Evolutionary conservation across 2,329 filamentous ascomycete genomes (phyloP).

Genomic region (Grosmannia serpens): DNA sequence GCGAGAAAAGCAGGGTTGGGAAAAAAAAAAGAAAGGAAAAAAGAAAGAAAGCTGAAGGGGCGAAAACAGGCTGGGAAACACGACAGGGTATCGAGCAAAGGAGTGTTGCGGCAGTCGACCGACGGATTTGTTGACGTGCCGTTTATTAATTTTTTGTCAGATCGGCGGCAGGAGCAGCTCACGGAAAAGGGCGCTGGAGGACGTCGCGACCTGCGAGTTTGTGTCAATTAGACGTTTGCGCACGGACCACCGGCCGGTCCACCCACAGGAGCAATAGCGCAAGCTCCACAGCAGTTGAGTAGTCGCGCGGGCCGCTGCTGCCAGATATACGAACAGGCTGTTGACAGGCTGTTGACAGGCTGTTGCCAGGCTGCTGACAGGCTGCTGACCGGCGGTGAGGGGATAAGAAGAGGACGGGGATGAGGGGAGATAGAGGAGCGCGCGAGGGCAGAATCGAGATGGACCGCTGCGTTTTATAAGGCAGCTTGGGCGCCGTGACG

Average conservation of each 20-base stretch:
- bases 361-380: background rate
- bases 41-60: background rate
- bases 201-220: background rate
- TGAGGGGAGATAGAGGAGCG: too few species aligned
- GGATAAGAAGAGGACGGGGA: too few species aligned
- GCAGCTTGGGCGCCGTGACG: too few species aligned
- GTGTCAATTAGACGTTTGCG: background rate
- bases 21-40: background rate
- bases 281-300: background rate
- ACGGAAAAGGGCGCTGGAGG: background rate
- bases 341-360: background rate
- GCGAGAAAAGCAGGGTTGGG: background rate
- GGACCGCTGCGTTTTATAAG: too few species aligned
- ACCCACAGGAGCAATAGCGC: background rate
- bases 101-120: background rate
- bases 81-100: background rate
- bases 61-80: background rate
- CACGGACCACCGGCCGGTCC: background rate
- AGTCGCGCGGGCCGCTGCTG: background rate
- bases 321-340: too few species aligned
- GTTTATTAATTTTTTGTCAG: background rate
- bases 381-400: background rate
- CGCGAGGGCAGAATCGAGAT: too few species aligned
- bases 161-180: background rate
- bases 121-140: background rate